Conservation (phyloP, 75 land plant genomes). For the Sequoia sempervirens region DNA sequence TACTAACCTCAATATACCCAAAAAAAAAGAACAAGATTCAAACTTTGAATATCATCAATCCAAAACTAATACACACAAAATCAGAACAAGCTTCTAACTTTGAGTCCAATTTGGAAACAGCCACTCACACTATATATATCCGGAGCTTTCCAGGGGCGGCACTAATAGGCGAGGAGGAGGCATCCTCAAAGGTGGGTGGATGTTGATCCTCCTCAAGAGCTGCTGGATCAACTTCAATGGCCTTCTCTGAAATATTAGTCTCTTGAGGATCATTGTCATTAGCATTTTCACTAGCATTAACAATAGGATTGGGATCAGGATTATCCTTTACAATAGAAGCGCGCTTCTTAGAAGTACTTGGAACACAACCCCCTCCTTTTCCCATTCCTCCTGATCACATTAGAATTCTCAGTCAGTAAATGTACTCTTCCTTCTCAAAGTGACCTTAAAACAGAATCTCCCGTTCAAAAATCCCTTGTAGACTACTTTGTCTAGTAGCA, state of each 20-base stretch:
- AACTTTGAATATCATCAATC: neutral
- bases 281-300: neutral
- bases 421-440: neutral
- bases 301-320: slow-evolving; percentile 2
- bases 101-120: neutral
- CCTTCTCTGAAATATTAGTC: neutral
- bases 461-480: neutral
- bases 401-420: neutral
- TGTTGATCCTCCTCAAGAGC: neutral
- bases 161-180: neutral
- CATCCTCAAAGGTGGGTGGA: slow-evolving; percentile 1
- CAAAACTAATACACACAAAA: neutral
- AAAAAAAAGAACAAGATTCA: neutral
- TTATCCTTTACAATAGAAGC: neutral
- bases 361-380: slow-evolving; percentile 81
- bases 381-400: slow-evolving; percentile 48
- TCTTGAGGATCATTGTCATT: neutral
- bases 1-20: neutral
- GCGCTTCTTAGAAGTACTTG: slow-evolving; percentile 53
- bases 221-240: neutral
- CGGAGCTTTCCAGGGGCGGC: slow-evolving; percentile 30
- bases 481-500: neutral
- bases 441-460: neutral
- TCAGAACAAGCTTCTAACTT: neutral
- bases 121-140: slow-evolving; percentile 55